Evolutionary conservation across 1,139 yeast genomes (phyloP).

Genomic region (Zhuliangozyma blackwelliae): DNA sequence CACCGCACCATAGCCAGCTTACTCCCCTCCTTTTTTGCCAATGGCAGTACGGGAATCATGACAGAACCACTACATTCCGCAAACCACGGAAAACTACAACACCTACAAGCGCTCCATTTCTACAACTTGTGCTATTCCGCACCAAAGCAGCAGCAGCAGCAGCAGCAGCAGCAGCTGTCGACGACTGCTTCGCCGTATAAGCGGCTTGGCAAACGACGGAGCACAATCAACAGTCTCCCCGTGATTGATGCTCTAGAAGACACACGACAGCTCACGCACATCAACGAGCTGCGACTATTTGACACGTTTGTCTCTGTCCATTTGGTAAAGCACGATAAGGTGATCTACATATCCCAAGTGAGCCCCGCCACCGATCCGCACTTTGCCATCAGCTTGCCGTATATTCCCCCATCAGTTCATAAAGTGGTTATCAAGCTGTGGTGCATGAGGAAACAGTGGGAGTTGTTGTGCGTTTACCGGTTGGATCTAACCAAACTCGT

Average conservation of each 20-base stretch:
- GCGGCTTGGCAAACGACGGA: conserved; percentile 5
- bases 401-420: conserved; percentile 10
- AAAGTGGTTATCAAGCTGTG: conserved; percentile 23
- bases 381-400: conserved; percentile 29
- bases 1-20: background rate
- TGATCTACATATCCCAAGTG: conserved; percentile 37
- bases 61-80: background rate
- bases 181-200: conserved; percentile 1
- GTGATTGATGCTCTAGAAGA: background rate
- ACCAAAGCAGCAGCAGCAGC: background rate
- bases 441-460: conserved; percentile 19
- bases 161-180: too few relatives aligned
- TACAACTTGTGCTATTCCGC: conserved; percentile 1
- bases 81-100: conserved; percentile 2
- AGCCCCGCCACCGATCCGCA: conserved; percentile 24
- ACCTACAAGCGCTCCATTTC: conserved; percentile 3
- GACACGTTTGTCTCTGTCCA: conserved; percentile 30
- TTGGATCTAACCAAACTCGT: conserved; percentile 18
- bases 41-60: too few relatives aligned
- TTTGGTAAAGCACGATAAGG: conserved; percentile 11
- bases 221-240: conserved; percentile 4
- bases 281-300: conserved; percentile 14
- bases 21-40: too few relatives aligned
- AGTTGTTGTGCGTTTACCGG: conserved; percentile 15
- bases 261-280: conserved; percentile 5